These are phyloP conservation scores for Umbilicaria muhlenbergii DNA, from an alignment of 495 filamentous ascomycete genomes.

Conservation along the genomic window DNA sequence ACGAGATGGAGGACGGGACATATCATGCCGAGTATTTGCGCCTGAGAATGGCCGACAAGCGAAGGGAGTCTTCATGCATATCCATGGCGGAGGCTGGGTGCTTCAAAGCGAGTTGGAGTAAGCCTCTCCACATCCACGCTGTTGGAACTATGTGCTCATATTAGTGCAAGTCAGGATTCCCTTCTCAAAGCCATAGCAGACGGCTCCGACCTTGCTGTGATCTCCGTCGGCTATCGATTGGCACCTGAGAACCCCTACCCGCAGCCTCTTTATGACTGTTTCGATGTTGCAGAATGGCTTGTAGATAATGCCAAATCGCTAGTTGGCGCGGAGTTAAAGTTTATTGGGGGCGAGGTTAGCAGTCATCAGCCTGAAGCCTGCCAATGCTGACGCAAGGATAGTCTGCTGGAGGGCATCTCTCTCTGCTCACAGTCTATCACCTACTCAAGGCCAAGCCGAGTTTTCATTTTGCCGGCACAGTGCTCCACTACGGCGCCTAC, in stretches of 20 bases:
- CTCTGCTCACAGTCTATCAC: slow-evolving; percentile 25
- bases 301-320: slow-evolving; percentile 23
- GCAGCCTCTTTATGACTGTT: slow-evolving; percentile 32
- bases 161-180: slow-evolving; percentile 18
- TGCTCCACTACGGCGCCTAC: slow-evolving; percentile 31
- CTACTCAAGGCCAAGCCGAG: slow-evolving; percentile 22
- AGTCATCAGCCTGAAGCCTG: neutral
- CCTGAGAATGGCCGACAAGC: slow-evolving; percentile 23
- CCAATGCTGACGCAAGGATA: neutral
- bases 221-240: slow-evolving; percentile 43
- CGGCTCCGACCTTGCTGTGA: slow-evolving; percentile 22
- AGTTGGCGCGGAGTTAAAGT: slow-evolving; percentile 15
- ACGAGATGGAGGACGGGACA: slow-evolving; percentile 27
- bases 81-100: slow-evolving; percentile 40
- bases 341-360: slow-evolving; percentile 15
- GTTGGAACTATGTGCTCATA: neutral
- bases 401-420: slow-evolving; percentile 34
- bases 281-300: slow-evolving; percentile 35
- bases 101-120: slow-evolving; percentile 15
- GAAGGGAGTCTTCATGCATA: slow-evolving; percentile 32
- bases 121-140: neutral
- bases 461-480: slow-evolving; percentile 25
- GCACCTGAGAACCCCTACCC: slow-evolving; percentile 44
- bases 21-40: slow-evolving; percentile 32
- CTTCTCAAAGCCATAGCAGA: slow-evolving; percentile 27